phyloP scores from a whole-genome alignment of 179 eudicot genomes.

The Beta corolliflora region DNA sequence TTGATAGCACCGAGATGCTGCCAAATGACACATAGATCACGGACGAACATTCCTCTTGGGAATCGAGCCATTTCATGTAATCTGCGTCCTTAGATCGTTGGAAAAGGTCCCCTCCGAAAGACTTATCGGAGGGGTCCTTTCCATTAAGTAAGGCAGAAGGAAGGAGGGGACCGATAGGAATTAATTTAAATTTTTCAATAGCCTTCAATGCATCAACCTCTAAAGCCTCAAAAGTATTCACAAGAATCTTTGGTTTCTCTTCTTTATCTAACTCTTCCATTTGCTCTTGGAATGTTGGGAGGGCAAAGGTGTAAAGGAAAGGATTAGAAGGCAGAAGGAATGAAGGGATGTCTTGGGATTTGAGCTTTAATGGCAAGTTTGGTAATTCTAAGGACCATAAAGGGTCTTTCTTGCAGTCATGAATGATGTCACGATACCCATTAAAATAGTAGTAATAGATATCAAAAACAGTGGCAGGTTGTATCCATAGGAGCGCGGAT shows the following conservation, averaged over 20 bases:
- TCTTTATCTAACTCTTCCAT: constrained; percentile 34
- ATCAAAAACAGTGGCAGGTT: constrained; percentile 52
- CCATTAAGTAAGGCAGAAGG: constrained; percentile 29
- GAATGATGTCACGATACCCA: constrained; percentile 36
- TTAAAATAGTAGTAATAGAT: constrained; percentile 58
- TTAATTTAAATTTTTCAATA: constrained; percentile 19
- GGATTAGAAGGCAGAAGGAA: constrained; percentile 42
- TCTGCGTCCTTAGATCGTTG: constrained; percentile 18
- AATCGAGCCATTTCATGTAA: constrained; percentile 42
- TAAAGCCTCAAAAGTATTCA: constrained; percentile 57
- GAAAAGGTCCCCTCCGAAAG: constrained; percentile 26
- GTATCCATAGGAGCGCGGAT: constrained; percentile 59
- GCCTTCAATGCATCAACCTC: constrained; percentile 47
- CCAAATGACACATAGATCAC: constrained; percentile 56
- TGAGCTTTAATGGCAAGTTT: constrained; percentile 47
- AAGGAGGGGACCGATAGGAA: constrained; percentile 49
- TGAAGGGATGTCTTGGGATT: constrained; percentile 52
- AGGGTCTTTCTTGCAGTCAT: constrained; percentile 36
- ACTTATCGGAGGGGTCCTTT: constrained; percentile 20
- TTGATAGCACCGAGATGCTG: constrained; percentile 40
- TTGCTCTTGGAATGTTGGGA: constrained; percentile 44
- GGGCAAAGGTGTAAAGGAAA: constrained; percentile 23
- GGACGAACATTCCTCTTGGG: constrained; percentile 24
- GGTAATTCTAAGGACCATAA: constrained; percentile 47
- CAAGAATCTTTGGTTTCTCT: constrained; percentile 43